phyloP scores from a whole-genome alignment of 768 basidiomycete species.

The Rhizopogon vulgaris region DNA sequence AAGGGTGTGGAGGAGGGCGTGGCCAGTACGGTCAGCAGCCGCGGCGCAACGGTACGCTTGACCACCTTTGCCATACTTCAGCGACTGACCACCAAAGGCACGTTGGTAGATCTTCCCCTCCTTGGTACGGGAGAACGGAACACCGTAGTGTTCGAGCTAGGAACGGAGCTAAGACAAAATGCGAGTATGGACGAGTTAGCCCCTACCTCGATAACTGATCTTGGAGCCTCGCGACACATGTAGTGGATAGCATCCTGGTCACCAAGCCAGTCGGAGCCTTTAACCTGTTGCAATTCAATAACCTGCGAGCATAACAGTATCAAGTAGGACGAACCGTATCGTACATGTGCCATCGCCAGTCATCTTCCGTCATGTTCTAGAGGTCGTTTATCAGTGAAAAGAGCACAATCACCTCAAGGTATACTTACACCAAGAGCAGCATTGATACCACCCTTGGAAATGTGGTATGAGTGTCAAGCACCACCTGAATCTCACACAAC shows the following conservation, averaged over 20 bases:
- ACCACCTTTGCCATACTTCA: constrained; percentile 96
- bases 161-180: constrained; percentile 1
- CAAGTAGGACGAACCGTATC: constrained; percentile 60
- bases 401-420: neutral
- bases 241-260: constrained; percentile 99
- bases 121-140: constrained; percentile 96
- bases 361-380: constrained; percentile 98
- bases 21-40: constrained; percentile 97
- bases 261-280: constrained; percentile 99
- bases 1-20: constrained; percentile 96
- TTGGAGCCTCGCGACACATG: constrained; percentile 97
- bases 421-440: constrained; percentile 83
- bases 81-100: constrained; percentile 96
- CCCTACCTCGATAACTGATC: constrained; percentile 83
- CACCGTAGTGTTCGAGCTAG: constrained; percentile 96
- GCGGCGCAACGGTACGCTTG: constrained; percentile 99
- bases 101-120: constrained; percentile 99
- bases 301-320: constrained; percentile 2
- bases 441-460: constrained; percentile 86
- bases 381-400: constrained; percentile 3
- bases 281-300: constrained; percentile 54
- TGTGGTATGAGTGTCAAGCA: neutral
- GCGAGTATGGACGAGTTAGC: neutral
- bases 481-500: constrained; percentile 11
- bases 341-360: constrained; percentile 99